Conservation (phyloP, 257 asterid genomes). For the Solanum okadae region DNA sequence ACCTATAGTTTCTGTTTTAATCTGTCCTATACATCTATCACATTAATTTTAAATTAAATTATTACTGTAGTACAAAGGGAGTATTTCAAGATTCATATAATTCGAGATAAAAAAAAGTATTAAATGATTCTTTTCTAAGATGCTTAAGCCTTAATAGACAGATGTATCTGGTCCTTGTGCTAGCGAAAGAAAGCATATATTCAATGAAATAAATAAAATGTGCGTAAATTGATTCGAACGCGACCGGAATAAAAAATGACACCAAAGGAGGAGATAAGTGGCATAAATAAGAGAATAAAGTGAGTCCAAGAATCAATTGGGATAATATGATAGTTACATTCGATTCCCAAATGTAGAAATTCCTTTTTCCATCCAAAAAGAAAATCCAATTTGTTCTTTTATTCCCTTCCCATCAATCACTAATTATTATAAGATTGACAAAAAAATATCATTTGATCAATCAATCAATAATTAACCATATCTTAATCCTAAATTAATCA, state of each 20-base stretch:
- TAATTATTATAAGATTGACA: neutral
- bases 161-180: rapidly evolving
- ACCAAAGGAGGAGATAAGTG: neutral
- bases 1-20: neutral
- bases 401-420: neutral
- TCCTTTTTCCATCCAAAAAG: neutral
- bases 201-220: neutral
- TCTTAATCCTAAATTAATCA: neutral
- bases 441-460: neutral
- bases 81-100: no score
- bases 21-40: neutral
- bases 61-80: no score
- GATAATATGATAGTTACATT: neutral
- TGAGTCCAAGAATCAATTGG: neutral
- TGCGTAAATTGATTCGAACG: rapidly evolving
- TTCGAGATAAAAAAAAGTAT: neutral
- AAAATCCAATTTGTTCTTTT: neutral
- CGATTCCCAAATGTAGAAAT: neutral
- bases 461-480: neutral
- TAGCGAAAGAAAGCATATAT: neutral
- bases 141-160: neutral
- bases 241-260: neutral
- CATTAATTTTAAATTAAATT: no score
- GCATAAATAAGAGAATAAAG: neutral
- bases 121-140: neutral